A percentile compares a stretch with the other conserved stretches of the same genome.
phyloP scores from a whole-genome alignment of 805 yeast genomes.

The Komagataella phaffii region DNA sequence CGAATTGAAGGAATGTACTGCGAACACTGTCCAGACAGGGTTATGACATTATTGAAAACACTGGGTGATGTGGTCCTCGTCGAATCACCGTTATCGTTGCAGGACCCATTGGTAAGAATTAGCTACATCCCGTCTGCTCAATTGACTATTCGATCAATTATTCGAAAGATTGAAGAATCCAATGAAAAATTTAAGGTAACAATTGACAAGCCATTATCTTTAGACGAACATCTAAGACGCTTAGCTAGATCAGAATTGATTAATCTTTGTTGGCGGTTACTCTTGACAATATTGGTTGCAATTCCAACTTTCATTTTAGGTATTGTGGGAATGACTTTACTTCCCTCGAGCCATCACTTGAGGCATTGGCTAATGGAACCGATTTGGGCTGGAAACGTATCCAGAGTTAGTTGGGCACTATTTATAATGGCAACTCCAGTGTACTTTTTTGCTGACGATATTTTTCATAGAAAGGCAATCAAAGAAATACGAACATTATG shows the following conservation, averaged over 20 bases:
- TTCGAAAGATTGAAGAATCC: conserved; percentile 32
- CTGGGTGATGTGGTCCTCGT: conserved; percentile 47
- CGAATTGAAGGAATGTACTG: conserved; percentile 58
- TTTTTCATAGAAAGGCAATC: conserved; percentile 55
- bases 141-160: conserved; percentile 41
- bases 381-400: conserved; percentile 46
- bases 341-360: conserved; percentile 26
- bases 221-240: conserved; percentile 49
- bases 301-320: conserved; percentile 58
- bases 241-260: conserved; percentile 35
- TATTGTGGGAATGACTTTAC: conserved; percentile 52
- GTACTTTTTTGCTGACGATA: conserved; percentile 61
- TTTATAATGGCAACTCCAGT: conserved; percentile 58
- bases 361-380: conserved; percentile 47
- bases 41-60: conserved; percentile 31
- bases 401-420: conserved; percentile 53
- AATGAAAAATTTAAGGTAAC: conserved; percentile 33
- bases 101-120: conserved; percentile 45
- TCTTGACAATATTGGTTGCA: conserved; percentile 37
- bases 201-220: conserved; percentile 37
- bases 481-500: conserved; percentile 46
- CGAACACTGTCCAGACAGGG: conserved; percentile 49
- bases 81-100: conserved; percentile 39
- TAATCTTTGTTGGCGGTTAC: conserved; percentile 29
- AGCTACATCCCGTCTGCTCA: conserved; percentile 46